Conservation (phyloP, 129 eudicot genomes). For the Flaveria sonorensis region DNA sequence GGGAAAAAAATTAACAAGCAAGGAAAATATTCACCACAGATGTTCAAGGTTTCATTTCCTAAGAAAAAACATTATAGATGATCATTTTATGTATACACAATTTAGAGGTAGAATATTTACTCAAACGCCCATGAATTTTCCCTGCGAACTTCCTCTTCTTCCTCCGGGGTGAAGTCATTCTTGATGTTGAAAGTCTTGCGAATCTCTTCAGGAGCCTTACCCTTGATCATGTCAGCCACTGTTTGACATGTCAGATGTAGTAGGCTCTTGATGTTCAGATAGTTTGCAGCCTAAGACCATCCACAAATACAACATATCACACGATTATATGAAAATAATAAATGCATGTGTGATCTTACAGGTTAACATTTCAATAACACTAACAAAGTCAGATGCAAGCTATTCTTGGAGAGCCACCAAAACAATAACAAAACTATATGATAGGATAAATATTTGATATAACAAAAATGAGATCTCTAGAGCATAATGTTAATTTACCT, state of each 20-base stretch:
- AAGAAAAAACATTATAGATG: no score
- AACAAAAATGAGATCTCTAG: background rate
- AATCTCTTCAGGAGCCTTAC: conserved; percentile 83
- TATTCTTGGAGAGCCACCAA: no score
- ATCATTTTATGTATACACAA: no score
- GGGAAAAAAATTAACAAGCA: no score
- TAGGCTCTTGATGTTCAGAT: conserved; percentile 67
- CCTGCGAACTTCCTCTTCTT: conserved; percentile 78
- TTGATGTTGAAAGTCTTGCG: conserved; percentile 82
- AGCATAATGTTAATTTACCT: no score
- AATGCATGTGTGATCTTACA: background rate
- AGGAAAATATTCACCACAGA: no score
- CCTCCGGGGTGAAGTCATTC: conserved; percentile 83
- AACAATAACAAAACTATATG: background rate
- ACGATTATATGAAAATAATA: background rate
- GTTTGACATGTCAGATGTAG: conserved; percentile 74
- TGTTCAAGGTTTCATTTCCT: no score
- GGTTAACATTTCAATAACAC: background rate
- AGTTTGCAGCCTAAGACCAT: conserved; percentile 70
- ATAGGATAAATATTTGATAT: no score
- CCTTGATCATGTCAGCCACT: conserved; percentile 83
- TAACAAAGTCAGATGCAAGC: no score
- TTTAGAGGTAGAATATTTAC: conserved; percentile 23
- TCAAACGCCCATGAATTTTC: conserved; percentile 88
- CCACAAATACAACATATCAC: background rate